Base-by-base conservation (phyloP, 768 basidiomycete species). In the Suillus weaverae region DNA sequence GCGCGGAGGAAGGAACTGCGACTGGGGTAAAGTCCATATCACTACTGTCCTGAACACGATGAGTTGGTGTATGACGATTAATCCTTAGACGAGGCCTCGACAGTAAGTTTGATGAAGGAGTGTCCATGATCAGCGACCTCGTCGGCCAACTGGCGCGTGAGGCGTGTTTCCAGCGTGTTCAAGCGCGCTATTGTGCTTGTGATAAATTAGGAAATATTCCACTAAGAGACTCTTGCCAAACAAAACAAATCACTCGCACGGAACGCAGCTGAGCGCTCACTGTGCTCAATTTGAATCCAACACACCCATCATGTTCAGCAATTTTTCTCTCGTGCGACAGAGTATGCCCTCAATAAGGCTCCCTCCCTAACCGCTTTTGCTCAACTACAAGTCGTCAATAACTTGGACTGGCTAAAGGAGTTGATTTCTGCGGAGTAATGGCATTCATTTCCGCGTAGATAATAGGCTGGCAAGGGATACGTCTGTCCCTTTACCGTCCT, bases 381-480 rank as follows among this genome's bases (percentile, higher is more conserved):
- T 38, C 53, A 68, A 8, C 77, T 83, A 1, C 79, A 79, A 59
- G 80, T 90, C 32, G 75, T 84, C 64, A 87, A 91, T 73, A 91
- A 91, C 69, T 76, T 93, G 44, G 81, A 87, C 16, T 99, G 97
- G 97, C 85, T 91, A 64, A 81, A 85, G 64, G 80, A 83, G 56
- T 99, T 38, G 88, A 94, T 50, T 99, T 99, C 74, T 99, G 63
- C 87, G 89, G 59, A 84, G 79, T 14, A 91, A 91, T 1, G 97
- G 97, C 9, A 82, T 90, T 44, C 84, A 90, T 71, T 87, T 90
- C 2, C 84, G 92, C 51, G 89, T 99, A 1, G 94, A 92, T 68
- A 86, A 86, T 2, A 99, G 99, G 97, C 78, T 99, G 10, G 83
- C 89, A 55, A 82, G 93, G 66, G 97, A 99, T 66, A 95, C 94